These are phyloP conservation scores for Tulasnella sp. DNA, from an alignment of 768 basidiomycete species.

Conservation along the genomic window DNA sequence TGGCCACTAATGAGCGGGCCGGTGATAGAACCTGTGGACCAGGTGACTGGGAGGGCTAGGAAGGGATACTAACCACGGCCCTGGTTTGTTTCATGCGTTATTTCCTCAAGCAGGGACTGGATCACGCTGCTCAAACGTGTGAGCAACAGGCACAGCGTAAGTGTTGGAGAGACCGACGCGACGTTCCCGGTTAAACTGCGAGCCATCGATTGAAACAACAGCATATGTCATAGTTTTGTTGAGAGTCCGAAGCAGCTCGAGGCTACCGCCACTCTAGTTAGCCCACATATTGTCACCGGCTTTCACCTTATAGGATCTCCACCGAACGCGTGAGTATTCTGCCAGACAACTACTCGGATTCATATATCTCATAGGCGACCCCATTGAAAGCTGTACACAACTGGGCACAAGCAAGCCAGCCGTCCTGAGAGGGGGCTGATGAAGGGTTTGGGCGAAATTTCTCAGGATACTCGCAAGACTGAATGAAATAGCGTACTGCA, in stretches of 20 bases:
- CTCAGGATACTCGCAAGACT: no score
- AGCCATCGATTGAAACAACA: conserved; percentile 5
- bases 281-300: conserved; percentile 19
- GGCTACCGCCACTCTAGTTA: conserved; percentile 3
- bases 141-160: background rate
- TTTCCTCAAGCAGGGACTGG: conserved; percentile 50
- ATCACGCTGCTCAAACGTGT: conserved; percentile 21
- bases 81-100: conserved; percentile 54
- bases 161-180: background rate
- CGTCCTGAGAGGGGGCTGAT: no score
- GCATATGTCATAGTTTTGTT: background rate
- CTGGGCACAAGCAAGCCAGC: conserved; percentile 18
- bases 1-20: conserved; percentile 38
- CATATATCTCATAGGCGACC: conserved; percentile 18
- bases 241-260: conserved; percentile 16
- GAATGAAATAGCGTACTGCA: conserved; percentile 4
- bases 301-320: conserved; percentile 19
- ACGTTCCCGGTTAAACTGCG: conserved; percentile 11
- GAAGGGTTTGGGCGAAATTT: no score
- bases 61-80: conserved; percentile 27
- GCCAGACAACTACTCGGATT: no score
- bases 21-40: conserved; percentile 1
- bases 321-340: background rate
- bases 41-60: conserved; percentile 8
- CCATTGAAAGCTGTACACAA: conserved; percentile 18